Evolutionary conservation across 2,329 filamentous ascomycete species (phyloP), one percentile per base, ranked within the genome.

Genomic region (Neophaeococcomyces aloes): DNA sequence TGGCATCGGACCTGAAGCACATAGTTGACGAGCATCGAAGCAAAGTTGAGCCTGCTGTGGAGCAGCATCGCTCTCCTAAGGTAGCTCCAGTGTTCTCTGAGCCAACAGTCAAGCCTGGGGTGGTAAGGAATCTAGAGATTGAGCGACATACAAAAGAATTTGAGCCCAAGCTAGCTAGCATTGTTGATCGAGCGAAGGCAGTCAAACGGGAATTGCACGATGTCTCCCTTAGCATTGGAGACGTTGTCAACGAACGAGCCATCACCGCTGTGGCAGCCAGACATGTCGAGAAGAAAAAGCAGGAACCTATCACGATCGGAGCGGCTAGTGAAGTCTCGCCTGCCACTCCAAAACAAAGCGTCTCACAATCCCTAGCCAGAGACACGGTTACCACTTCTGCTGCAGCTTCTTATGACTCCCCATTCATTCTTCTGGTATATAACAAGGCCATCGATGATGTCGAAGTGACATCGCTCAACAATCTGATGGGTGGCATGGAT

Each of bases 11-110:
- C 8, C 51, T 56, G 17, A 48, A 50, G 39, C 40, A 36, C n/a
- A 46, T 54, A 10, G 57, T 58, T 29, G 54, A 58, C 42, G 44
- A 49, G 27, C 42, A 50, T 11, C 54, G 56, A 36, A 53, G 54
- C 10, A 15, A 41, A 13, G 55, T 54, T 23, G 45, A 48, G 11
- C 6, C 46, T 8, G 10, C 15, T 11, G 25, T 8, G 21, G 17
- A 38, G 35, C 35, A 14, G n/a, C 5, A 14, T 6, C 27, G 8
- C 14, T 10, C 14, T 17, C 27, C 10, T n/a, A 23, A 32, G 18
- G 18, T 30, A 19, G 25, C 23, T 27, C 29, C 39, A 8, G 27
- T 7, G 6, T 42, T 42, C 18, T 27, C 39, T 4, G 19, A 42
- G 15, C 39, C 53, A 5, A 53, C 40, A 25, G 45, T 53, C 35